Evolutionary conservation across 257 asterid species (phyloP).

Genomic region (Solanum piurae): DNA sequence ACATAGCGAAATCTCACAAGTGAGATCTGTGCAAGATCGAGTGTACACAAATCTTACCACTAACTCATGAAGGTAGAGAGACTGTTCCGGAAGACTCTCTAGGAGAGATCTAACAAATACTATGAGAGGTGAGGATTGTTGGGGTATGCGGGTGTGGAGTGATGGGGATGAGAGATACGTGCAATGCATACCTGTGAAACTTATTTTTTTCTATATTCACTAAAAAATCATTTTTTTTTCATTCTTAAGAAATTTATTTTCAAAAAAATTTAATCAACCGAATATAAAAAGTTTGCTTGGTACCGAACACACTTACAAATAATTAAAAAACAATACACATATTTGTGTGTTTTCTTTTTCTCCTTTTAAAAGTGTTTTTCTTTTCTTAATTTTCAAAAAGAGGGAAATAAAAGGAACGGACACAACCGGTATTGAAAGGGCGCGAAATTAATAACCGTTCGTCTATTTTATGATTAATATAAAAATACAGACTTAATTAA

Average conservation of each 20-base stretch:
- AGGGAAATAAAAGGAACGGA: background rate
- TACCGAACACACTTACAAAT: background rate
- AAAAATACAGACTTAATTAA: background rate
- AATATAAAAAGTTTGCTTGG: accelerated
- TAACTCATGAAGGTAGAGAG: too few relatives aligned
- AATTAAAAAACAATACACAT: background rate
- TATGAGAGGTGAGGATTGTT: background rate
- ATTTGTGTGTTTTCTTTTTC: background rate
- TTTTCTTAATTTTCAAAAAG: background rate
- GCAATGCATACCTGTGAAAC: background rate
- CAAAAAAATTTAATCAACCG: background rate
- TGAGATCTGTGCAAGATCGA: accelerated
- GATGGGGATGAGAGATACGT: background rate
- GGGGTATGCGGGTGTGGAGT: background rate
- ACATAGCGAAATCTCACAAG: accelerated
- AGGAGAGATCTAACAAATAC: background rate
- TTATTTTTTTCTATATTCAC: too few relatives aligned
- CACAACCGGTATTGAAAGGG: background rate
- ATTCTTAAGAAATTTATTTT: background rate
- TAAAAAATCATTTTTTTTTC: background rate
- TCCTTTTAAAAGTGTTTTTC: background rate
- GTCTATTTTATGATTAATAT: background rate
- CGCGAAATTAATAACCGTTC: background rate
- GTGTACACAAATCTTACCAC: background rate
- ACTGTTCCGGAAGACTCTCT: accelerated